Conservation (phyloP, 768 basidiomycete species). For the Rhodotorula toruloides region DNA sequence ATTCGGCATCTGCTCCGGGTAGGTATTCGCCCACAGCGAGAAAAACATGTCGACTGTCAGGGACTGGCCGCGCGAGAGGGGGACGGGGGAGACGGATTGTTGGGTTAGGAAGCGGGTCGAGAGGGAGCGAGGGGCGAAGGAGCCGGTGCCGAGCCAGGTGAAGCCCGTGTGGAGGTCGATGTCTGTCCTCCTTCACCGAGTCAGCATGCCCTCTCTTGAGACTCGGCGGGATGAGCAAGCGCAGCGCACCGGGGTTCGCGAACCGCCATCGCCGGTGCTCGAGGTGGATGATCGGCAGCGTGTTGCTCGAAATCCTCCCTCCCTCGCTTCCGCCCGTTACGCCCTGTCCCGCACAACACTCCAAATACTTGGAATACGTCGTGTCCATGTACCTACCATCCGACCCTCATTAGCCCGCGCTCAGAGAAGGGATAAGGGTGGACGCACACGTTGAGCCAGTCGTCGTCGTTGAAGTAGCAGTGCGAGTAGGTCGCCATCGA, state of each 20-base stretch:
- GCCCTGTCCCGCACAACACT: slow-evolving; percentile 14
- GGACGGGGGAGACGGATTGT: slow-evolving; percentile 12
- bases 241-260: slow-evolving; percentile 24
- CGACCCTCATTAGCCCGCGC: background rate
- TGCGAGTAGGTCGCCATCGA: slow-evolving; percentile 23
- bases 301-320: slow-evolving; percentile 22
- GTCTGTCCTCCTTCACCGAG: background rate
- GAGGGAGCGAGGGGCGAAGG: slow-evolving; percentile 19
- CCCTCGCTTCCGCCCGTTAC: background rate
- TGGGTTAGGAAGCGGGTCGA: slow-evolving; percentile 27
- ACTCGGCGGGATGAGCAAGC: too few relatives aligned
- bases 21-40: slow-evolving; percentile 36
- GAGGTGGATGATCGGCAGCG: slow-evolving; percentile 24
- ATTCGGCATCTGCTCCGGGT: slow-evolving; percentile 33
- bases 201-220: too few relatives aligned
- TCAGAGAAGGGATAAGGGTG: background rate
- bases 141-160: slow-evolving; percentile 31
- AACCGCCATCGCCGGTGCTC: slow-evolving; percentile 32
- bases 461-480: slow-evolving; percentile 35
- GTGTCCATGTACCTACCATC: slow-evolving; percentile 25
- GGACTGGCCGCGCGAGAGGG: slow-evolving; percentile 10
- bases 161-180: slow-evolving; percentile 30
- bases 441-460: slow-evolving; percentile 27
- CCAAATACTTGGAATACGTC: slow-evolving; percentile 32
- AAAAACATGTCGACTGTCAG: slow-evolving; percentile 33